Conservation (phyloP, 1,284 basidiomycete species). For the Boletus semigastroideus region DNA sequence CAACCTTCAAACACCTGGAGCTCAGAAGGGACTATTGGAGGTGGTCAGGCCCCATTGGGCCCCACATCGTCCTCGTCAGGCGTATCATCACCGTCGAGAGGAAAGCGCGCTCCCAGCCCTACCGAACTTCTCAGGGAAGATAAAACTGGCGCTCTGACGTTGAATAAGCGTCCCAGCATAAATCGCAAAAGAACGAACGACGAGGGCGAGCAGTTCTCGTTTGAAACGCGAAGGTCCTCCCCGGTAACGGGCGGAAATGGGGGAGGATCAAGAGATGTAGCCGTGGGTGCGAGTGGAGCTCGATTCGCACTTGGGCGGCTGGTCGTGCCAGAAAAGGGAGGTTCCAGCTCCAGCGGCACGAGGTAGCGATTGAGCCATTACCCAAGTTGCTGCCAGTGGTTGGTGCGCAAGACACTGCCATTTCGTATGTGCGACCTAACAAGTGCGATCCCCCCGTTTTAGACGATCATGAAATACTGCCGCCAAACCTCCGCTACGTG, state of each 20-base stretch:
- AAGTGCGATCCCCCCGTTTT: slow-evolving; percentile 1
- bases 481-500: neutral
- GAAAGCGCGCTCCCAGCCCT: slow-evolving; percentile 69
- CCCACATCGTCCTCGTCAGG: slow-evolving; percentile 21
- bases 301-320: slow-evolving; percentile 4
- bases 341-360: neutral
- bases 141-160: slow-evolving; percentile 51
- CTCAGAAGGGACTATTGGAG: slow-evolving; percentile 11
- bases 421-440: slow-evolving; percentile 1
- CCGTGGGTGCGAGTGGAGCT: neutral
- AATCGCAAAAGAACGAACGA: slow-evolving; percentile 43
- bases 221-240: slow-evolving; percentile 13
- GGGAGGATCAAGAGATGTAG: slow-evolving; percentile 3
- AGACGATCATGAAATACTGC: slow-evolving; percentile 9
- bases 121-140: slow-evolving; percentile 67
- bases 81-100: slow-evolving; percentile 38
- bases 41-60: slow-evolving; percentile 12
- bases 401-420: slow-evolving; percentile 12
- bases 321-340: slow-evolving; percentile 11
- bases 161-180: slow-evolving; percentile 67
- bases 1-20: slow-evolving; percentile 6
- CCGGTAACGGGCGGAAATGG: slow-evolving; percentile 10
- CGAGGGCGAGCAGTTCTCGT: slow-evolving; percentile 9
- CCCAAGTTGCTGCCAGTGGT: slow-evolving; percentile 7
- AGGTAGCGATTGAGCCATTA: slow-evolving; percentile 14